Base-by-base conservation (phyloP, 2,329 filamentous ascomycete genomes). In the Cordyceps cateniannulata region DNA sequence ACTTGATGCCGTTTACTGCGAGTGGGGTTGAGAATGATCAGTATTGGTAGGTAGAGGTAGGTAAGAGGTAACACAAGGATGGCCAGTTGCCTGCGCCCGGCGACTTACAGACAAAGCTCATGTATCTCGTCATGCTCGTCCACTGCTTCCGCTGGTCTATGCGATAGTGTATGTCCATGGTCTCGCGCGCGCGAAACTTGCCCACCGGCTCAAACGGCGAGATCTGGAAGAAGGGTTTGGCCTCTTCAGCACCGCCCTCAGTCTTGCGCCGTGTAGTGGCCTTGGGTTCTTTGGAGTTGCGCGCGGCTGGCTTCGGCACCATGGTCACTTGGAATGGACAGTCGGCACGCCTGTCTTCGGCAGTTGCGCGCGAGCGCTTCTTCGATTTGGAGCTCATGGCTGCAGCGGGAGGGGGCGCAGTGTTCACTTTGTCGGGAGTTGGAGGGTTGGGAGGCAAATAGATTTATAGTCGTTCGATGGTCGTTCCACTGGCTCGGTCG, bases 71-170 rank as follows among this genome's bases (percentile, higher is more conserved):
- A 14, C 40, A 45, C 52, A 38, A 16, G 4, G 8, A 25, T 20
- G 12, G 20, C n/a, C 27, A 16, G 22, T 35, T 14, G 32, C 29
- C 29, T 7, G 5, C 10, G 25, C 52, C 25, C 25, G 24, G 18
- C 22, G 38, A 82, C 82, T 73, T 76, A 85, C 82, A 72, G 62
- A 85, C 81, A 63, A 85, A 85, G 69, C 82, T 85, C 63, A 84
- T 85, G 68, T 85, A 85, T 57, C 81, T 74, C 62, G 81, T 84
- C 82, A 85, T 85, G 55, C 82, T 79, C 27, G 76, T 73, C 82
- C 82, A 85, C 66, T 75, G 75, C 69, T 80, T 77, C 27, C 76
- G 73, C 4, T 82, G 82, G 58, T 80, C 77, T 35, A 85, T 78
- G 25, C 76, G 75, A 64, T 84, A 85, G 66, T 81, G 75, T 12